Evolutionary conservation across 306 rosid species (phyloP).

Genomic region (Begonia masoniana): DNA sequence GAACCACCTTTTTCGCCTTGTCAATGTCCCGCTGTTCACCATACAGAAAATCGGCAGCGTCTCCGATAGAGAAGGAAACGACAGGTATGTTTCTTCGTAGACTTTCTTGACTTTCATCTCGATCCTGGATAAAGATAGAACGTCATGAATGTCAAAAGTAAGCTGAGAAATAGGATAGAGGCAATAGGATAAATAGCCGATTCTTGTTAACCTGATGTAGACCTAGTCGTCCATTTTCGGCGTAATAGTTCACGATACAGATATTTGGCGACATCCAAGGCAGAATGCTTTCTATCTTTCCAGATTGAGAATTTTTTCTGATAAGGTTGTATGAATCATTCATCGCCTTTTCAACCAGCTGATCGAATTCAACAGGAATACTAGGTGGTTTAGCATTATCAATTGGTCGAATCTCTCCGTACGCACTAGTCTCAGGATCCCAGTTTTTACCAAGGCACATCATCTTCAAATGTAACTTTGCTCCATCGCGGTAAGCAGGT

Average conservation of each 20-base stretch:
- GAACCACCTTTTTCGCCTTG: conserved; percentile 21
- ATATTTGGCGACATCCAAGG: conserved; percentile 40
- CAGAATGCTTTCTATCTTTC: conserved; percentile 11
- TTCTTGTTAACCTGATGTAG: conserved; percentile 56
- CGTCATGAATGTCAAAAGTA: neutral
- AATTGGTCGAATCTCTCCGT: conserved; percentile 25
- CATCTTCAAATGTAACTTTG: conserved; percentile 49
- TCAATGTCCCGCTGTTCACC: conserved; percentile 33
- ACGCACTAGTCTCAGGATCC: conserved; percentile 51
- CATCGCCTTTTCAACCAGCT: conserved; percentile 29
- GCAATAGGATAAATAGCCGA: neutral
- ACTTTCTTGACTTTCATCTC: conserved; percentile 56
- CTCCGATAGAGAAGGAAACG: conserved; percentile 82
- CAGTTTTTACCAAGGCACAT: conserved; percentile 86
- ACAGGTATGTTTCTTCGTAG: conserved; percentile 34
- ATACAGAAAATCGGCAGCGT: conserved; percentile 53
- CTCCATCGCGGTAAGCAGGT: conserved; percentile 55
- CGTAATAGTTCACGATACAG: conserved; percentile 66
- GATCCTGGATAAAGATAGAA: conserved; percentile 30
- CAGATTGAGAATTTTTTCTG: conserved; percentile 6
- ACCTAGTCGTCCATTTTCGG: conserved; percentile 45
- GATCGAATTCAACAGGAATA: conserved; percentile 34
- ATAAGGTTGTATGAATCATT: conserved; percentile 19
- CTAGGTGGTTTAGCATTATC: conserved; percentile 44
- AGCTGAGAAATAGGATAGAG: neutral